Conservation (phyloP, 2,329 filamentous ascomycete species). For the Knufia petricola region DNA sequence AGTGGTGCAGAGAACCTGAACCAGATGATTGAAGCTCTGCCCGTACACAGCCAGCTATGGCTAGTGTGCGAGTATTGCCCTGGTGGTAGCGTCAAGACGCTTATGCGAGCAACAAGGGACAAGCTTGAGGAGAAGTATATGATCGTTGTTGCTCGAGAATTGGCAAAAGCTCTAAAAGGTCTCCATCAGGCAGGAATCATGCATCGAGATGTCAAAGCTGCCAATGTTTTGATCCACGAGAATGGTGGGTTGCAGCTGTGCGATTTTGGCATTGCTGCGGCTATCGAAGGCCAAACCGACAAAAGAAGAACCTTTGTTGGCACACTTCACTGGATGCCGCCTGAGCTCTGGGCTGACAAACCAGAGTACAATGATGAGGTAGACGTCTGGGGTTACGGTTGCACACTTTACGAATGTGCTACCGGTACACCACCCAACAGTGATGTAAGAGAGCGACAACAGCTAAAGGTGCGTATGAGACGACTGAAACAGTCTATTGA, state of each 20-base stretch:
- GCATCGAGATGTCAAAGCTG: slow-evolving; percentile 57
- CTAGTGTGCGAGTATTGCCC: slow-evolving; percentile 58
- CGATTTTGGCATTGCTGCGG: slow-evolving; percentile 57
- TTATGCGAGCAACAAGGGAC: slow-evolving; percentile 43
- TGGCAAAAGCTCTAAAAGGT: slow-evolving; percentile 51
- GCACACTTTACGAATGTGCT: slow-evolving; percentile 41
- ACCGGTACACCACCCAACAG: slow-evolving; percentile 41
- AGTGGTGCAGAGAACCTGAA: slow-evolving; percentile 55
- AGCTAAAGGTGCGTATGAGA: slow-evolving; percentile 31
- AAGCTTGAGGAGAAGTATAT: slow-evolving; percentile 52
- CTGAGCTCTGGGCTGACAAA: slow-evolving; percentile 44
- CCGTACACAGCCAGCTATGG: slow-evolving; percentile 56
- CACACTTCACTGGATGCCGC: slow-evolving; percentile 59
- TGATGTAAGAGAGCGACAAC: slow-evolving; percentile 32
- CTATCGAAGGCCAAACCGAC: slow-evolving; percentile 49
- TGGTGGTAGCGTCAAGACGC: slow-evolving; percentile 54
- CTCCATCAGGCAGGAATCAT: slow-evolving; percentile 58
- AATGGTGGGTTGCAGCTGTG: slow-evolving; percentile 54
- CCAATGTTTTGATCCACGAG: slow-evolving; percentile 55
- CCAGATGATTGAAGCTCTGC: slow-evolving; percentile 53
- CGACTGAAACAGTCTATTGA: slow-evolving; percentile 35
- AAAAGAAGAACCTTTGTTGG: slow-evolving; percentile 58
- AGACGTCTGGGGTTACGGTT: slow-evolving; percentile 44
- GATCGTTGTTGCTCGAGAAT: slow-evolving; percentile 53
- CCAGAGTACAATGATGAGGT: slow-evolving; percentile 41